Evolutionary conservation across 2,329 filamentous ascomycete species (phyloP).

Genomic region (Plenodomus lindquistii): DNA sequence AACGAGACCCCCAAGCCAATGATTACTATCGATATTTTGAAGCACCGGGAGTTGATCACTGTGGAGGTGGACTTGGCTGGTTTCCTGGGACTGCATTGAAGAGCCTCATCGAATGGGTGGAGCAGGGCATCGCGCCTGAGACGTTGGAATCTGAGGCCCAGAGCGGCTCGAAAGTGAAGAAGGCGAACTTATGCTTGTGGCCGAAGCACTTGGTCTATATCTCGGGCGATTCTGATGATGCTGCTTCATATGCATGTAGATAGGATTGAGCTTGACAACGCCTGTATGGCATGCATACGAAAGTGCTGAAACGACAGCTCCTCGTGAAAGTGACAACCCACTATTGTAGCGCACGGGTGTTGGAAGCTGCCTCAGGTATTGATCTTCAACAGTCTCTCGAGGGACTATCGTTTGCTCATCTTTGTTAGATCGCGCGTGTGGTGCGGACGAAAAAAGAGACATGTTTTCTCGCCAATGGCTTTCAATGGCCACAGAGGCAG

Average conservation of each 20-base stretch:
- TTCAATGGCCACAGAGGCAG: too few relatives aligned
- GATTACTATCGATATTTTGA: conserved; percentile 37
- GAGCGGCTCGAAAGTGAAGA: background rate
- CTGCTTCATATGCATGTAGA: conserved; percentile 8
- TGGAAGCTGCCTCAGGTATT: too few relatives aligned
- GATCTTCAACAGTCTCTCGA: too few relatives aligned
- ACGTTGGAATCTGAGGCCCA: conserved; percentile 14
- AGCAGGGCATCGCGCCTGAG: conserved; percentile 27
- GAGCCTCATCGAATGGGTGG: conserved; percentile 34
- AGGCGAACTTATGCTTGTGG: conserved; percentile 17
- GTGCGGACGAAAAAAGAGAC: too few relatives aligned
- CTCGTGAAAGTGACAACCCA: too few relatives aligned
- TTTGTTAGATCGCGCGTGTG: too few relatives aligned
- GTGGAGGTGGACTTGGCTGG: conserved; percentile 23
- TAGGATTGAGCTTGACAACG: too few relatives aligned
- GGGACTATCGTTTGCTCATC: too few relatives aligned
- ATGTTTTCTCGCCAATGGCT: too few relatives aligned
- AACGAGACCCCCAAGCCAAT: conserved; percentile 11
- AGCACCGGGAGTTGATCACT: conserved; percentile 37
- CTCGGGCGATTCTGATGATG: conserved; percentile 1
- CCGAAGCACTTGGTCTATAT: conserved; percentile 19
- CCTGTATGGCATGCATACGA: too few relatives aligned
- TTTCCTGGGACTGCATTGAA: conserved; percentile 25
- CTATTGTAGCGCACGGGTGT: too few relatives aligned
- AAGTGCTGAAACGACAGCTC: too few relatives aligned